phyloP scores from a whole-genome alignment of 352 stramenopile genomes.

The Globisporangium apiculatum region DNA sequence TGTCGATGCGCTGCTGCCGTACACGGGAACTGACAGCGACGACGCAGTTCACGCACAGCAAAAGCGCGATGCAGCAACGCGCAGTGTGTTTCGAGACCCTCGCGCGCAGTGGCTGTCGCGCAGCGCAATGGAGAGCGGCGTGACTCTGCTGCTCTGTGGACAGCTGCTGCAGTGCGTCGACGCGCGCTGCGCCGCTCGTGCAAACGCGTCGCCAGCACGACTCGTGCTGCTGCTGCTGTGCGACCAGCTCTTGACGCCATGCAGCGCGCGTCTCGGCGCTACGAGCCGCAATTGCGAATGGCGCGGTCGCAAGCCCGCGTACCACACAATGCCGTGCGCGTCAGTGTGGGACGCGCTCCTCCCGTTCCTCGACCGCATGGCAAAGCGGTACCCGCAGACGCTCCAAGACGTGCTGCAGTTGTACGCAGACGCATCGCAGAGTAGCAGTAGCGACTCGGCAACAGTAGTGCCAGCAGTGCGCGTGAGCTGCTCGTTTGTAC shows the following conservation, averaged over 20 bases:
- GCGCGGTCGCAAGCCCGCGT: slow-evolving; percentile 40
- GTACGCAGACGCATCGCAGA: neutral
- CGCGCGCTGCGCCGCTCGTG: slow-evolving; percentile 4
- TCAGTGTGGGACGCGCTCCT: slow-evolving; percentile 45
- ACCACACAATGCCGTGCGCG: slow-evolving; percentile 58
- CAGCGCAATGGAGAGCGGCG: slow-evolving; percentile 45
- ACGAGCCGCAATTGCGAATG: slow-evolving; percentile 35
- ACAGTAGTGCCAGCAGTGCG: slow-evolving; percentile 3
- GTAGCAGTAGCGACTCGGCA: neutral
- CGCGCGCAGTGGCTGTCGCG: slow-evolving; percentile 51
- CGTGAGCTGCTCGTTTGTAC: slow-evolving; percentile 52
- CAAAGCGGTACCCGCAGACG: slow-evolving; percentile 19
- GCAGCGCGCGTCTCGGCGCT: slow-evolving; percentile 17
- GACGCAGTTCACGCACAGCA: neutral
- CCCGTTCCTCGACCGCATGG: slow-evolving; percentile 40
- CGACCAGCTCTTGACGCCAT: slow-evolving; percentile 38
- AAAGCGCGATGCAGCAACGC: slow-evolving; percentile 12
- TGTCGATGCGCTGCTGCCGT: slow-evolving; percentile 16
- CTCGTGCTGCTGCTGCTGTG: slow-evolving; percentile 30
- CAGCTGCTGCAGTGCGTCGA: slow-evolving; percentile 31
- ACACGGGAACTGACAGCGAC: neutral
- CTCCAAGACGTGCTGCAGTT: slow-evolving; percentile 20
- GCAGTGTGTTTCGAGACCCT: slow-evolving; percentile 28
- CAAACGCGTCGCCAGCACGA: slow-evolving; percentile 4
- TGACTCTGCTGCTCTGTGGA: slow-evolving; percentile 39